Conservation (phyloP, 352 stramenopile genomes). For the Phytophthora chlamydospora region DNA sequence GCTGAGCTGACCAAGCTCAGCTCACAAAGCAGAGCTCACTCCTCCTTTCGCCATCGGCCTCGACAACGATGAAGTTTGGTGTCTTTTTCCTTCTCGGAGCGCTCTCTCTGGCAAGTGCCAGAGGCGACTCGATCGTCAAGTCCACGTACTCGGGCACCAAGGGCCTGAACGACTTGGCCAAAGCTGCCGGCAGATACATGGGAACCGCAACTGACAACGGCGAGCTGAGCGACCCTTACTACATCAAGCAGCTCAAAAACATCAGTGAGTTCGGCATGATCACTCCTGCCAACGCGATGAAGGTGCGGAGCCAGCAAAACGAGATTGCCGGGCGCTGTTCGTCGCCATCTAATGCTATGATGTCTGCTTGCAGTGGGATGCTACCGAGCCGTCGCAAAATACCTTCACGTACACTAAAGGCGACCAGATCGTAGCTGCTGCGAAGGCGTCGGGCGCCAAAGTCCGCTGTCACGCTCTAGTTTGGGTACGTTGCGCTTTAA, state of each 20-base stretch:
- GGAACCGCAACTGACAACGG: constrained; percentile 14
- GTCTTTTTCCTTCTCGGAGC: background rate
- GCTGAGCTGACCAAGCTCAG: constrained; percentile 2
- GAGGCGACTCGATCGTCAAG: constrained; percentile 18
- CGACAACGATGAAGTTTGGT: constrained; percentile 13
- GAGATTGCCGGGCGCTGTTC: background rate
- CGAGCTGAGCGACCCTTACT: constrained; percentile 21
- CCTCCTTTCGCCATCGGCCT: constrained; percentile 6
- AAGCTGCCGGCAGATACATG: constrained; percentile 13
- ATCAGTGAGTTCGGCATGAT: constrained; percentile 17
- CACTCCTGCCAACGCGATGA: constrained; percentile 26
- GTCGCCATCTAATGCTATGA: background rate
- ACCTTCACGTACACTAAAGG: constrained; percentile 10
- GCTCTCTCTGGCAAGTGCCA: constrained; percentile 13
- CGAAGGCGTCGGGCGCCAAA: constrained; percentile 11
- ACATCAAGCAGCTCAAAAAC: constrained; percentile 20
- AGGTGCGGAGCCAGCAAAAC: constrained; percentile 1
- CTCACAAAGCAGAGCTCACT: constrained; percentile 12
- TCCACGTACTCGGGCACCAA: constrained; percentile 16
- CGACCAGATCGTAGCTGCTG: constrained; percentile 12
- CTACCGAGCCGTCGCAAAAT: constrained; percentile 11
- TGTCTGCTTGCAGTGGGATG: constrained; percentile 6
- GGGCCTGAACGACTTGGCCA: constrained; percentile 17
- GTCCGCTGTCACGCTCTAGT: constrained; percentile 22
- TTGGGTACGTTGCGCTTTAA: constrained; percentile 6